Evolutionary conservation across 2,329 filamentous ascomycete genomes (phyloP).

Genomic region (Thelonectria discophora): DNA sequence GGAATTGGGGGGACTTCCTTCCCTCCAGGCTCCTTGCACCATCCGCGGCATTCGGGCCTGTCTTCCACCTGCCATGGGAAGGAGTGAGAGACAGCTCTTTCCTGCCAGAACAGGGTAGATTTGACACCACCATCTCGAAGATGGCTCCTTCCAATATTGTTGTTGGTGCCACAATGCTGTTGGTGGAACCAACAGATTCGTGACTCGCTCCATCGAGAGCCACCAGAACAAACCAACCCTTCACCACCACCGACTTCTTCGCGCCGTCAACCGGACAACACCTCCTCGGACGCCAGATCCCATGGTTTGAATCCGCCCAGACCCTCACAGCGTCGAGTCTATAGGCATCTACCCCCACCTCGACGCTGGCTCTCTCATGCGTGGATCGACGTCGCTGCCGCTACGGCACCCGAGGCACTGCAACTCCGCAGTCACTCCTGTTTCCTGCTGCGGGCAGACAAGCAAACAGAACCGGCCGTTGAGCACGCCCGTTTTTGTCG

Average conservation of each 20-base stretch:
- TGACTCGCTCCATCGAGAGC: neutral
- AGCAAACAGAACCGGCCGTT: constrained; percentile 7
- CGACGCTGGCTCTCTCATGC: constrained; percentile 26
- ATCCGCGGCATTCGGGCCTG: constrained; percentile 7
- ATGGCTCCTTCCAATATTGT: constrained; percentile 2
- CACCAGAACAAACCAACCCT: constrained; percentile 1
- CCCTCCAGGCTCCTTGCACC: neutral
- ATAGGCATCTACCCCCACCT: constrained; percentile 24
- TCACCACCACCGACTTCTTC: neutral
- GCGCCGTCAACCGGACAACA: constrained; percentile 14
- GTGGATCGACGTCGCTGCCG: constrained; percentile 36
- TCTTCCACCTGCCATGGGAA: neutral
- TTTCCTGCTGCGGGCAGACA: constrained; percentile 7
- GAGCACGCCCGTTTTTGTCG: neutral
- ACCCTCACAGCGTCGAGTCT: constrained; percentile 18
- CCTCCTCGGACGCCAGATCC: neutral
- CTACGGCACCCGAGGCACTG: constrained; percentile 14
- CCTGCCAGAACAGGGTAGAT: constrained; percentile 6
- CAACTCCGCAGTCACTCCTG: constrained; percentile 11
- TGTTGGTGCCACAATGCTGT: neutral
- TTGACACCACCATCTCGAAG: constrained; percentile 1
- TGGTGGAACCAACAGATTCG: constrained; percentile 11
- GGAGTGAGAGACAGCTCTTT: neutral
- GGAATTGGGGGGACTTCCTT: constrained; percentile 3
- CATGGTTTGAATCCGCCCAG: neutral